These are phyloP conservation scores for Lojkania enalia DNA, from an alignment of 2,329 filamentous ascomycete genomes.

Conservation along the genomic window DNA sequence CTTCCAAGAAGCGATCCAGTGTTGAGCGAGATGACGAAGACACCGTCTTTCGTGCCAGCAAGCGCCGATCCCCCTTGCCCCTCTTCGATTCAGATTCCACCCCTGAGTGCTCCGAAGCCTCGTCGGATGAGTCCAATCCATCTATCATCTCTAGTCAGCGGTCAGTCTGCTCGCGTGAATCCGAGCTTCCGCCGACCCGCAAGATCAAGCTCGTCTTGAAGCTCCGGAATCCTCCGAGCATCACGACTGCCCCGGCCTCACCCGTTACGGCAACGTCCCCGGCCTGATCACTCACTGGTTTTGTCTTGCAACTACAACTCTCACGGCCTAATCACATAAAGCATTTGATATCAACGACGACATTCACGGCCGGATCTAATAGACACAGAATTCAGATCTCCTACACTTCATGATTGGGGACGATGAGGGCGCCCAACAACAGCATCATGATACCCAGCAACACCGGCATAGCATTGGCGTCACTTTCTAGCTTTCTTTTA, in stretches of 20 bases:
- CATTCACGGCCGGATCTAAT: constrained; percentile 1
- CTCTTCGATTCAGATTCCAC: constrained; percentile 49
- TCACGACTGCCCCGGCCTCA: not conserved
- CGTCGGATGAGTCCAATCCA: constrained; percentile 40
- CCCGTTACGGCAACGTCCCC: not conserved
- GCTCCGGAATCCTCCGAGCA: not conserved
- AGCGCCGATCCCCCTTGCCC: constrained; percentile 54
- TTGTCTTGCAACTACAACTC: not conserved
- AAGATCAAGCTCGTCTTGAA: constrained; percentile 7
- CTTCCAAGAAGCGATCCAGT: constrained; percentile 53
- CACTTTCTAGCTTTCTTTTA: constrained; percentile 10
- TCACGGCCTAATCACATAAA: not conserved
- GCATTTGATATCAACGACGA: not conserved
- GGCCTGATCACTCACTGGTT: not conserved
- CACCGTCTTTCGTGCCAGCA: constrained; percentile 53
- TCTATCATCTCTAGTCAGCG: constrained; percentile 21
- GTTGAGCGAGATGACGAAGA: constrained; percentile 57
- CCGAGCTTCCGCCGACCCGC: not conserved
- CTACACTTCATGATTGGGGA: not conserved
- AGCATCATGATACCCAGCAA: constrained; percentile 18
- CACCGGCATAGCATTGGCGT: constrained; percentile 33
- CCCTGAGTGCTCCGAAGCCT: constrained; percentile 40
- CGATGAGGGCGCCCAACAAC: not conserved
- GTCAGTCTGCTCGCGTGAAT: not conserved
- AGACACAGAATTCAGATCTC: not conserved